Evolutionary conservation across 208 protist genomes (phyloP), one percentile per base, ranked within the genome.

Genomic region (Herpetomonas samuelpessoai): DNA sequence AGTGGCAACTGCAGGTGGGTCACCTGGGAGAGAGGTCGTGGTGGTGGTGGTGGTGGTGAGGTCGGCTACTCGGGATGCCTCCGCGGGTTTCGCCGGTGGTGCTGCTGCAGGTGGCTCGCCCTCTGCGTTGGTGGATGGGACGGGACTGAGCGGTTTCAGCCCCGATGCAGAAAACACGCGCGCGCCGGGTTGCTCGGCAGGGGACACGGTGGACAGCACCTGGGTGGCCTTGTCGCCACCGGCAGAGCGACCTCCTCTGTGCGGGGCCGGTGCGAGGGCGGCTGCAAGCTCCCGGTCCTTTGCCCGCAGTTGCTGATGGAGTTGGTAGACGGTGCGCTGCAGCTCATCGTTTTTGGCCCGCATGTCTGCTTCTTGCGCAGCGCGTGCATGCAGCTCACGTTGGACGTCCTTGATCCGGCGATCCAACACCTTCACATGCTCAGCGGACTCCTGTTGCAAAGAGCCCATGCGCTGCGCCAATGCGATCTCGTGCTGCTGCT

Each of bases 381-480:
- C 71, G 21, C 77, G 76, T 28, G 79, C 76, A 35, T 86, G 71
- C 9, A 95, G 74, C 70, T 95, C 81, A 16, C 71, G 68, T 47
- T 92, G 86, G 27, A 95, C 83, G 18, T 75, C 57, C 27, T 73
- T 60, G 39, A 95, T 68, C 24, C 83, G 77, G n/a, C 75, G 68
- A 7, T 82, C 81, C 10, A 95, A 71, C 18, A 58, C 57, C 47
- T 71, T 79, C 57, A 93, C 78, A 30, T 86, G 71, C 16, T 76
- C 76, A 18, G 65, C 70, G 1, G 86, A 84, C 68, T 93, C 86
- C 44, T 81, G 64, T 55, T 95, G 89, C 16, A 95, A 83, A 26
- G 72, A 65, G 14, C 76, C 77, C 79, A 93, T 90, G 31, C 86
- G 78, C 59, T 93, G 89, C 47, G 84, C 83, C 46, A 95, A 57